A percentile compares a stretch with the other conserved stretches of the same genome.
phyloP scores from a whole-genome alignment of 352 stramenopile genomes.

The Phytophthora europaea region DNA sequence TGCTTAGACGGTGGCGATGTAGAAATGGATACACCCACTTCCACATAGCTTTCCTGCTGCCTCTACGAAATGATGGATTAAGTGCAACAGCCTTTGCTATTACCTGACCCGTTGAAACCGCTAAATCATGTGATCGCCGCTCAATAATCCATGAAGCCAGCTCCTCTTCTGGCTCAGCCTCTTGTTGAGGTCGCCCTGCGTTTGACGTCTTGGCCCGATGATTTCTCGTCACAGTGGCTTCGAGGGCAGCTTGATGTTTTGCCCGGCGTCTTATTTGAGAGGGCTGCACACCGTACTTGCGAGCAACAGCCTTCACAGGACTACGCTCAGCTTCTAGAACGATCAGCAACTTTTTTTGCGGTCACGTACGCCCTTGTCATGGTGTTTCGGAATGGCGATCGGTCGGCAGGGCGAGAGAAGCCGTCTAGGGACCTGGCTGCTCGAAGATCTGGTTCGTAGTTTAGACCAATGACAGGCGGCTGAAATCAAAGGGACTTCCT shows the following conservation, averaged over 20 bases:
- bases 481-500: too few species aligned
- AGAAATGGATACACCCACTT: slow-evolving; percentile 18
- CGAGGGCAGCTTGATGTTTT: too few species aligned
- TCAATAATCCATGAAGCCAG: neutral
- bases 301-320: neutral
- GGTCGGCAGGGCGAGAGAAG: neutral
- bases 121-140: neutral
- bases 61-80: slow-evolving; percentile 1
- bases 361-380: neutral
- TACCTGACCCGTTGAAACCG: neutral
- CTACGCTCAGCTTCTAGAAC: neutral
- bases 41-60: neutral
- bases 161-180: neutral
- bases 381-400: neutral
- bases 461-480: too few species aligned
- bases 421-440: too few species aligned
- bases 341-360: neutral
- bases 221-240: too few species aligned
- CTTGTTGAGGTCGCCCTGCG: neutral
- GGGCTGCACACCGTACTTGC: neutral
- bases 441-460: neutral
- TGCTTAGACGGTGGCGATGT: neutral
- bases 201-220: too few species aligned
- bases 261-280: neutral
- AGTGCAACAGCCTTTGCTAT: slow-evolving; percentile 5